phyloP scores from a whole-genome alignment of 352 stramenopile genomes.

The Lagenidium sp. region DNA sequence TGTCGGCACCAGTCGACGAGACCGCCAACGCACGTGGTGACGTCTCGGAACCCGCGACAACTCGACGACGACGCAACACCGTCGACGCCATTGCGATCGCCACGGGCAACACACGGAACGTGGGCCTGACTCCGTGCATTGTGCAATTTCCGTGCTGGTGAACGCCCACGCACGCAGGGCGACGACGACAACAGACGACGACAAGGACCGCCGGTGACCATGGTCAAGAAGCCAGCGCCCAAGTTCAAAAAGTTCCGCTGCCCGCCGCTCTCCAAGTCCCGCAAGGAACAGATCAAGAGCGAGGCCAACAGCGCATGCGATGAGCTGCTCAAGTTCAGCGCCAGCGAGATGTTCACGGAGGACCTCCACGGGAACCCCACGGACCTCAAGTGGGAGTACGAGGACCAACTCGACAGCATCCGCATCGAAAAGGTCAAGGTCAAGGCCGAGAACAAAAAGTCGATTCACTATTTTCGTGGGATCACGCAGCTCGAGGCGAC shows the following conservation, averaged over 20 bases:
- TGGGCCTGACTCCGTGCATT: no score
- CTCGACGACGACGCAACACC: no score
- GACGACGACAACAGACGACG: no score
- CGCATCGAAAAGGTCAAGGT: conserved; percentile 76
- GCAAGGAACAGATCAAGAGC: conserved; percentile 55
- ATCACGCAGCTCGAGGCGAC: conserved; percentile 55
- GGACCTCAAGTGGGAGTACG: conserved; percentile 68
- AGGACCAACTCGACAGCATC: conserved; percentile 56
- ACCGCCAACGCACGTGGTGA: no score
- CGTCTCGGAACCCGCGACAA: no score
- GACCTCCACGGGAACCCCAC: not conserved
- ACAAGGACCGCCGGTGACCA: not conserved
- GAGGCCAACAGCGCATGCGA: conserved; percentile 72
- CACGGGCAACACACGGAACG: no score
- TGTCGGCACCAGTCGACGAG: no score
- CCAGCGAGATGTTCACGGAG: conserved; percentile 19
- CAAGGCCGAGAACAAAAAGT: conserved; percentile 40
- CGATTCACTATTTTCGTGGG: conserved; percentile 64
- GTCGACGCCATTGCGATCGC: no score
- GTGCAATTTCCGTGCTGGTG: no score
- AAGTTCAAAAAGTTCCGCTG: conserved; percentile 79
- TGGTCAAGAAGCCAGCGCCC: conserved; percentile 33
- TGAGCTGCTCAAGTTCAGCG: conserved; percentile 66
- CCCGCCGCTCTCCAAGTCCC: conserved; percentile 45
- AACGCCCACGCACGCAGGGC: no score